phyloP scores from a whole-genome alignment of 2,329 filamentous ascomycete species.

The Grosmannia clavigera region DNA sequence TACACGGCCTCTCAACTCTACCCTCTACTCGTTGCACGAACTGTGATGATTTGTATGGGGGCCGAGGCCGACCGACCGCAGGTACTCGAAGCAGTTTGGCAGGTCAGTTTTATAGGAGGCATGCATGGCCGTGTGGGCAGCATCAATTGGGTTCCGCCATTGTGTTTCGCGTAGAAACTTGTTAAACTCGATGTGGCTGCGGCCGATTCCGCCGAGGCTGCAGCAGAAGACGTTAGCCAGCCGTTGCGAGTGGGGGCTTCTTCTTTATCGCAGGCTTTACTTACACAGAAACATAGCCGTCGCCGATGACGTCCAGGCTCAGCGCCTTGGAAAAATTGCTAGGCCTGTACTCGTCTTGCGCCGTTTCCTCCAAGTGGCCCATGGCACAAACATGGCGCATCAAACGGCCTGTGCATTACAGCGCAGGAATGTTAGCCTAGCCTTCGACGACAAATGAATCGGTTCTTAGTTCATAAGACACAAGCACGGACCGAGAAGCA shows the following conservation, averaged over 20 bases:
- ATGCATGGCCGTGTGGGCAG: slow-evolving; percentile 1
- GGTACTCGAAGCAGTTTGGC: slow-evolving; percentile 9
- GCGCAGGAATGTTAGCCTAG: neutral
- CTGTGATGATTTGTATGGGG: slow-evolving; percentile 12
- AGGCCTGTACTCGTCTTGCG: slow-evolving; percentile 20
- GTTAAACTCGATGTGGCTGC: neutral
- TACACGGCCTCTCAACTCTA: neutral
- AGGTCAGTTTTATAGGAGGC: slow-evolving; percentile 6
- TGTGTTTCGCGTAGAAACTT: neutral
- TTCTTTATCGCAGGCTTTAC: neutral
- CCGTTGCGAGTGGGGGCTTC: too few relatives aligned
- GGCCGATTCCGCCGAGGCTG: slow-evolving; percentile 6
- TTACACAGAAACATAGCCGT: slow-evolving; percentile 18
- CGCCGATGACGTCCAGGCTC: slow-evolving; percentile 19
- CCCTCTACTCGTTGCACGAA: slow-evolving; percentile 8
- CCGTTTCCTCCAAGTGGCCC: slow-evolving; percentile 23
- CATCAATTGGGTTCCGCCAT: neutral
- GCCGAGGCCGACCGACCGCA: slow-evolving; percentile 6
- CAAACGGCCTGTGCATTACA: slow-evolving; percentile 13
- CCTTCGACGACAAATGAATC: too few relatives aligned
- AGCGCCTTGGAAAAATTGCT: slow-evolving; percentile 23
- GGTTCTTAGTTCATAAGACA: neutral
- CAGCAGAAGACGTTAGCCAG: neutral
- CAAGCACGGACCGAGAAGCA: slow-evolving; percentile 14
- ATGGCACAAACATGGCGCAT: slow-evolving; percentile 23